These are phyloP conservation scores for Nicotiana sylvestris DNA, from an alignment of 257 asterid genomes.

Conservation along the genomic window DNA sequence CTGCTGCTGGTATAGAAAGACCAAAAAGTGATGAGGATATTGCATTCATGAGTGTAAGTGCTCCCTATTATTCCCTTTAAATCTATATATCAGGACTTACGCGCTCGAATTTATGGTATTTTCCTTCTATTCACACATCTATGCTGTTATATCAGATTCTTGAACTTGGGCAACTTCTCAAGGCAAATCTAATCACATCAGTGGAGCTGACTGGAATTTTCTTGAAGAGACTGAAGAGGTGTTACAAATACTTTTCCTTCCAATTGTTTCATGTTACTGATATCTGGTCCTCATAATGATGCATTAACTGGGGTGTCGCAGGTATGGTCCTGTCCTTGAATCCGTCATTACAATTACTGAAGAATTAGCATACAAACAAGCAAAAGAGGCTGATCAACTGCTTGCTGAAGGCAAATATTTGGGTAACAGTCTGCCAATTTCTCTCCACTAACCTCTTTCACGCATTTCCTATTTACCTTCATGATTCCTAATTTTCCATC, in stretches of 20 bases:
- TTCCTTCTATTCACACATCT: neutral
- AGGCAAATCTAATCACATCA: slow-evolving; percentile 65
- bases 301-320: slow-evolving; percentile 9
- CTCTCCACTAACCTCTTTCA: neutral
- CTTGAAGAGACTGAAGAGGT: slow-evolving; percentile 75
- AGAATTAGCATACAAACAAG: slow-evolving; percentile 86
- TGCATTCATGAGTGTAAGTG: slow-evolving; percentile 83
- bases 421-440: slow-evolving; percentile 34
- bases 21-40: slow-evolving; percentile 69
- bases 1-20: slow-evolving; percentile 44
- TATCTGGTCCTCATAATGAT: slow-evolving; percentile 9
- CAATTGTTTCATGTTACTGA: neutral
- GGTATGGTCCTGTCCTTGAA: slow-evolving; percentile 90
- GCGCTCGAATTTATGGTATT: slow-evolving; percentile 20
- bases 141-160: slow-evolving; percentile 44
- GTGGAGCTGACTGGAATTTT: slow-evolving; percentile 69
- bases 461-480: neutral
- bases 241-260: neutral
- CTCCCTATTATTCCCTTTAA: neutral
- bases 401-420: slow-evolving; percentile 63
- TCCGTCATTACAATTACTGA: slow-evolving; percentile 84
- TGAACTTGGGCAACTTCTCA: slow-evolving; percentile 77
- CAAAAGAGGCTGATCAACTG: slow-evolving; percentile 70
- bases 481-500: neutral
- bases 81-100: neutral